Evolutionary conservation across 306 rosid species (phyloP), one percentile per base, ranked within the genome.

Genomic region (Glycyrrhiza uralensis): DNA sequence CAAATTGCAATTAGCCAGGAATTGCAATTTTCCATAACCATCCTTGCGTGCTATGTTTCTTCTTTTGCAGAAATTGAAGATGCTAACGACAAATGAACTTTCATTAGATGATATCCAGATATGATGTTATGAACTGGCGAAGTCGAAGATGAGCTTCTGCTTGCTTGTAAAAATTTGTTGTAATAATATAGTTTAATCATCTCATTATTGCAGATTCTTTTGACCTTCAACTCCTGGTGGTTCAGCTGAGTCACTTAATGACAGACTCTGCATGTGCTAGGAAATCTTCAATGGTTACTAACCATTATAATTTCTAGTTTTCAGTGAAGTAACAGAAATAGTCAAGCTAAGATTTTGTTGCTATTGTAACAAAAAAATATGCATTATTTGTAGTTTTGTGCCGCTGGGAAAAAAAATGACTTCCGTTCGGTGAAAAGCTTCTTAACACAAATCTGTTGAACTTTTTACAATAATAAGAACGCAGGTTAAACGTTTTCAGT

Each of bases 41-140:
- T 58, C 44, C 20, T 42, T 33, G 30, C 9, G 8, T 66, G 15
- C 63, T 28, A 19, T 74, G 19, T 63, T 12, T 45, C 54, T 49
- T 28, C 30, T 26, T 64, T 36, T 86, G 81, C 93, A 94, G 99
- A 91, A 90, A 85, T 77, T 91, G 75, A 89, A 89, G 86, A 66
- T 82, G 99, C 71, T 89, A 65, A 82, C 87, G 1, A 79, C 81
- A 4, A 58, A 85, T 1, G 99, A 89, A 59, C 85, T 94, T 30
- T 82, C 97, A 8, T 68, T 94, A 72, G 99, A 94, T 66, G 97
- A 94, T 82, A 85, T 94, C 62, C 87, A 88, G 80, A 91, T 94
- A 70, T 94, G 87, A 90, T 36, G 67, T 47, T 47, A 19, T 10
- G 11, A 54, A 55, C 17, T 10, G 78, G 82, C n/a, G 63, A 71